phyloP scores from a whole-genome alignment of 1,284 basidiomycete genomes.

The Rhodotorula sp. region DNA sequence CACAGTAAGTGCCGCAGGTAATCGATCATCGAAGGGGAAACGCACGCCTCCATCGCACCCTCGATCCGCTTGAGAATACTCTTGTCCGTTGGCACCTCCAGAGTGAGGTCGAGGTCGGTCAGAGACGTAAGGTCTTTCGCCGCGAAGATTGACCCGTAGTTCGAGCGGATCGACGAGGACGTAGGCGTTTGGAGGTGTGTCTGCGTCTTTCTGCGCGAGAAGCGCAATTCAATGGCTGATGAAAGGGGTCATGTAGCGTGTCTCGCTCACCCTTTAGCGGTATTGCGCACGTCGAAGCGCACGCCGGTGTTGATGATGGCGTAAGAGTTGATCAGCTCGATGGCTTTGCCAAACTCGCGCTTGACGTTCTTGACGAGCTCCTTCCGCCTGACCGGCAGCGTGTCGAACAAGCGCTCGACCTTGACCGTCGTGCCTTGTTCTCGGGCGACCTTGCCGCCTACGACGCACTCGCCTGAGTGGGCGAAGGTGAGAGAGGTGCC shows the following conservation, averaged over 20 bases:
- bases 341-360: conserved; percentile 82
- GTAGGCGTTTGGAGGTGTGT: conserved; percentile 74
- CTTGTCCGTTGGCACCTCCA: conserved; percentile 66
- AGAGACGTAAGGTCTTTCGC: conserved; percentile 72
- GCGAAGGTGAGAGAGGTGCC: conserved; percentile 69
- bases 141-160: conserved; percentile 80
- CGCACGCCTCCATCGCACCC: not conserved
- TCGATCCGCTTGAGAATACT: conserved; percentile 42
- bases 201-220: conserved; percentile 59
- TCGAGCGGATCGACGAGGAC: conserved; percentile 59
- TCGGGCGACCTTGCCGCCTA: conserved; percentile 45
- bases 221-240: no score
- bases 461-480: conserved; percentile 34
- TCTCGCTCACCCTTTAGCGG: conserved; percentile 63
- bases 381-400: conserved; percentile 85
- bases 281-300: conserved; percentile 72
- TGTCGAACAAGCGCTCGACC: conserved; percentile 70
- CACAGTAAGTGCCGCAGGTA: no score
- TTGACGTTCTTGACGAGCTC: conserved; percentile 88
- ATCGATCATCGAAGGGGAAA: not conserved
- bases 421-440: conserved; percentile 80
- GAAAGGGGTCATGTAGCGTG: no score
- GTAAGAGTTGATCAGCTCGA: conserved; percentile 80
- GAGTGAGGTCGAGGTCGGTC: conserved; percentile 67
- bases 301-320: conserved; percentile 71